phyloP scores from a whole-genome alignment of 495 filamentous ascomycete species.

The Chaetomium tenue region DNA sequence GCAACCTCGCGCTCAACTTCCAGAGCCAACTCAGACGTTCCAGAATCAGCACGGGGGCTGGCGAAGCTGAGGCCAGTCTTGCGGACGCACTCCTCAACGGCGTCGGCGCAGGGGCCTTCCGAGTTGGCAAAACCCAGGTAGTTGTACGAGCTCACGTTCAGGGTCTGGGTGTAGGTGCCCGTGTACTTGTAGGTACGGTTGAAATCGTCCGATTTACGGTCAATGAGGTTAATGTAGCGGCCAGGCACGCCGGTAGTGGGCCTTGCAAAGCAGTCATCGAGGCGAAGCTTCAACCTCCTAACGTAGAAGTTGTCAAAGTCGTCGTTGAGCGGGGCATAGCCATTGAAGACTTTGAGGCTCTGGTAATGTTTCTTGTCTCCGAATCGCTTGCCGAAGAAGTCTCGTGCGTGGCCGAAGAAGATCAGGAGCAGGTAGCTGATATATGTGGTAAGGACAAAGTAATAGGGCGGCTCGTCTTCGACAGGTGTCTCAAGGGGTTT shows the following conservation, averaged over 20 bases:
- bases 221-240: conserved; percentile 85
- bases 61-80: conserved; percentile 78
- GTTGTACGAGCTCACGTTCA: conserved; percentile 99
- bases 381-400: conserved; percentile 98
- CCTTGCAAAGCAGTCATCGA: conserved; percentile 94
- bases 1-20: conserved; percentile 90
- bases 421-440: conserved; percentile 96
- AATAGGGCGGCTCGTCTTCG: conserved; percentile 95
- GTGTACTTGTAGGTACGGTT: conserved; percentile 84
- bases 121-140: conserved; percentile 98
- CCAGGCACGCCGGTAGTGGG: conserved; percentile 92
- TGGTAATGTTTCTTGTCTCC: conserved; percentile 74
- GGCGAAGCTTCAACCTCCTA: conserved; percentile 82
- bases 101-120: conserved; percentile 92
- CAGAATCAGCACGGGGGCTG: conserved; percentile 78
- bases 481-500: conserved; percentile 74
- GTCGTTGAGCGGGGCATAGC: conserved; percentile 94
- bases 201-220: conserved; percentile 82
- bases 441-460: conserved; percentile 93
- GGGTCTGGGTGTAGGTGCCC: conserved; percentile 88
- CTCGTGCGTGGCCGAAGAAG: conserved; percentile 88
- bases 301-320: conserved; percentile 99
- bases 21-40: conserved; percentile 80
- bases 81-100: conserved; percentile 78
- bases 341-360: conserved; percentile 77